Evolutionary conservation across 768 basidiomycete genomes (phyloP).

Genomic region (Termitomyces heimii): DNA sequence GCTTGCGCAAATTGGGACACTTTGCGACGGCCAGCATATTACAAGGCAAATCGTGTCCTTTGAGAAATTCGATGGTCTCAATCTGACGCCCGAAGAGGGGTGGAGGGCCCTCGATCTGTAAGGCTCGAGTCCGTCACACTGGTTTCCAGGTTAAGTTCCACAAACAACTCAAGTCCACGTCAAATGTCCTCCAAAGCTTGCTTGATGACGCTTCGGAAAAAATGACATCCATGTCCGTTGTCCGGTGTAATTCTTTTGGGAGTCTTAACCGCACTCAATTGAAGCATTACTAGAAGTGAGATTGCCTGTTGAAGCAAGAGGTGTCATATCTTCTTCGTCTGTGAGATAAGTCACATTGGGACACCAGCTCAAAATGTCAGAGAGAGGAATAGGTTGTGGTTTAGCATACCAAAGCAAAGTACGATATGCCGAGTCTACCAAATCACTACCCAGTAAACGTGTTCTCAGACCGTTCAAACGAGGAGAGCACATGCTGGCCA

Average conservation of each 20-base stretch:
- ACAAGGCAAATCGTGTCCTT: conserved; percentile 1
- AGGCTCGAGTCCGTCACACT: conserved; percentile 11
- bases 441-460: background rate
- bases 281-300: conserved; percentile 3
- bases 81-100: conserved; percentile 8
- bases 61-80: conserved; percentile 8
- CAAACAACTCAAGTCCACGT: background rate
- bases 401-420: background rate
- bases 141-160: conserved; percentile 11
- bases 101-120: background rate
- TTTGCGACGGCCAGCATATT: background rate
- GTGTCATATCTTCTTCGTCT: conserved; percentile 9
- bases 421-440: conserved; percentile 7
- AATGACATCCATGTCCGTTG: conserved; percentile 4
- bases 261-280: too few relatives aligned
- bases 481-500: conserved; percentile 1
- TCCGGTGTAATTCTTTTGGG: too few relatives aligned
- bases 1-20: conserved; percentile 8
- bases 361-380: conserved; percentile 3
- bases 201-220: conserved; percentile 2
- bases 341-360: conserved; percentile 7
- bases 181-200: background rate
- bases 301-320: background rate
- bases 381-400: background rate
- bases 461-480: conserved; percentile 3